A percentile compares a stretch with the other conserved stretches of the same genome.
Conservation (phyloP, 73 alveolate genomes). For the Paramecium sexaurelia region DNA sequence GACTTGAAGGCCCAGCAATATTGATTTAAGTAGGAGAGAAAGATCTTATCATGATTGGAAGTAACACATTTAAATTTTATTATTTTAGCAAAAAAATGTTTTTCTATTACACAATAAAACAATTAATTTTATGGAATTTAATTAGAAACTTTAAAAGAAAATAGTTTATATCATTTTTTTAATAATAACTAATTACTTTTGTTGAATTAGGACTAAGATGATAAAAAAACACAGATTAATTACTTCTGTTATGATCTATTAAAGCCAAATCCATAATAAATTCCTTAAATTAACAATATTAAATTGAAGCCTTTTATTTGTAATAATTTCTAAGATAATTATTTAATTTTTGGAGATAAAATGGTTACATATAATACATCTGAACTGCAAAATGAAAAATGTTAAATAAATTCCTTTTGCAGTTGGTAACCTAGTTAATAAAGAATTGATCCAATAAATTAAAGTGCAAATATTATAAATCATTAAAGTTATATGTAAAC, state of each 20-base stretch:
- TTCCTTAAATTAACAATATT: background rate
- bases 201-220: background rate
- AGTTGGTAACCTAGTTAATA: background rate
- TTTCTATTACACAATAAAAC: background rate
- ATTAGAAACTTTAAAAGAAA: background rate
- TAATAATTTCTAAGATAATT: background rate
- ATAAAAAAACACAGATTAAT: background rate
- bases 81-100: background rate
- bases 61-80: background rate
- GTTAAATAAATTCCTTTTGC: background rate
- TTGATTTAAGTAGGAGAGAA: background rate
- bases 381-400: background rate
- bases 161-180: background rate
- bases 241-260: background rate
- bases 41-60: background rate
- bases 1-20: background rate
- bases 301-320: background rate
- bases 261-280: background rate
- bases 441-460: background rate
- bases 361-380: background rate
- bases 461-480: background rate
- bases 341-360: background rate
- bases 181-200: background rate
- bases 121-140: background rate
- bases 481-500: background rate